Percentiles rank a stretch among this genome's conserved stretches.
phyloP scores from a whole-genome alignment of 108 stramenopile species.

The Hondaea fermentalgiana region DNA sequence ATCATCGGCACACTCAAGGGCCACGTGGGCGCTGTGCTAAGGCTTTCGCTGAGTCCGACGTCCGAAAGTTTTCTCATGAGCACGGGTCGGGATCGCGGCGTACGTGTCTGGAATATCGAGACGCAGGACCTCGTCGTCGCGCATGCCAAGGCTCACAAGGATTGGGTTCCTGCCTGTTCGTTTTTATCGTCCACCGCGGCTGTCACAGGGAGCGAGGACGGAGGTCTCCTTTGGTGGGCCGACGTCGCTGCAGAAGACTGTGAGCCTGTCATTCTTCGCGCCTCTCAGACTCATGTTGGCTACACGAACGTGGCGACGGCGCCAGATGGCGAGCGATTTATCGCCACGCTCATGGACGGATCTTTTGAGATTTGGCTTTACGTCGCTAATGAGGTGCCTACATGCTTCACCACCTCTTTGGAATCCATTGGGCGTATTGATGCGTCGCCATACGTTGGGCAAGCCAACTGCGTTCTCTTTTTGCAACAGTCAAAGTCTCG shows the following conservation, averaged over 20 bases:
- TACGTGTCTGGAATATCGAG: background rate
- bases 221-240: background rate
- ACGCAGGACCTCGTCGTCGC: background rate
- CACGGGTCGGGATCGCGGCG: background rate
- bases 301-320: background rate
- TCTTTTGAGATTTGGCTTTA: background rate
- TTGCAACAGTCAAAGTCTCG: background rate
- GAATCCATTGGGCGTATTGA: background rate
- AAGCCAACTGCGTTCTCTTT: background rate
- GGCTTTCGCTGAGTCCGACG: background rate
- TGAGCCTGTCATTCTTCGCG: background rate
- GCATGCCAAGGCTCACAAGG: background rate
- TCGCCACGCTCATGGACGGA: background rate
- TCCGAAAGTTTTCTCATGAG: background rate
- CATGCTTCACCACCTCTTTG: background rate
- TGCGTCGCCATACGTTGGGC: background rate
- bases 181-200: background rate
- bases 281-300: background rate
- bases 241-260: background rate
- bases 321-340: background rate
- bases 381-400: background rate
- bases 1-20: background rate
- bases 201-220: background rate
- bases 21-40: background rate
- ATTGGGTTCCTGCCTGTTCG: background rate